These are phyloP conservation scores for Leccinum subgranulosum DNA, from an alignment of 768 basidiomycete genomes.

Conservation along the genomic window DNA sequence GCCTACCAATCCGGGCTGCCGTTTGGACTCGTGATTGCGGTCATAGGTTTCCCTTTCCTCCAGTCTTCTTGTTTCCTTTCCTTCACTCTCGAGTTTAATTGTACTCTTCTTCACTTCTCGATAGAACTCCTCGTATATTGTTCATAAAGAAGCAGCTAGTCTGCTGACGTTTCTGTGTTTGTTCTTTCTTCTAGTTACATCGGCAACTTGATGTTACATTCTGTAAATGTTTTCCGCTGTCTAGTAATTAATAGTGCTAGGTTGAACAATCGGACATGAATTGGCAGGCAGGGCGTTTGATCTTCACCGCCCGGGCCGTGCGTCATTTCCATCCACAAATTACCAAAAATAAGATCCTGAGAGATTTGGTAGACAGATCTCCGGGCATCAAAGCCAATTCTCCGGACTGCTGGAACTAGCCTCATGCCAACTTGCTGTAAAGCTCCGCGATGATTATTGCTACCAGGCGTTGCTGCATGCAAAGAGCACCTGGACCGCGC, in stretches of 20 bases:
- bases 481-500: neutral
- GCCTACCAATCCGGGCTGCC: neutral
- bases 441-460: neutral
- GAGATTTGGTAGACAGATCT: neutral
- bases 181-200: no score
- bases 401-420: conserved; percentile 3
- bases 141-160: conserved; percentile 6
- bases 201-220: neutral
- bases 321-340: conserved; percentile 3
- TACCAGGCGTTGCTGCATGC: neutral
- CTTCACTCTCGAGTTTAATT: neutral
- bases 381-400: conserved; percentile 5
- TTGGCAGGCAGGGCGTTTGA: neutral
- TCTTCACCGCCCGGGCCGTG: neutral
- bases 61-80: neutral
- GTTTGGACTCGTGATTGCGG: neutral
- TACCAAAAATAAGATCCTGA: neutral
- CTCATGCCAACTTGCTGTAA: conserved; percentile 27
- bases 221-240: neutral
- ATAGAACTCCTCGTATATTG: neutral
- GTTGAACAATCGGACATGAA: conserved; percentile 1
- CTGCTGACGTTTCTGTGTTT: conserved; percentile 4
- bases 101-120: neutral
- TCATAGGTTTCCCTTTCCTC: neutral
- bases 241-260: neutral